Conservation (phyloP, 345 rosid genomes). For the Pistacia atlantica region DNA sequence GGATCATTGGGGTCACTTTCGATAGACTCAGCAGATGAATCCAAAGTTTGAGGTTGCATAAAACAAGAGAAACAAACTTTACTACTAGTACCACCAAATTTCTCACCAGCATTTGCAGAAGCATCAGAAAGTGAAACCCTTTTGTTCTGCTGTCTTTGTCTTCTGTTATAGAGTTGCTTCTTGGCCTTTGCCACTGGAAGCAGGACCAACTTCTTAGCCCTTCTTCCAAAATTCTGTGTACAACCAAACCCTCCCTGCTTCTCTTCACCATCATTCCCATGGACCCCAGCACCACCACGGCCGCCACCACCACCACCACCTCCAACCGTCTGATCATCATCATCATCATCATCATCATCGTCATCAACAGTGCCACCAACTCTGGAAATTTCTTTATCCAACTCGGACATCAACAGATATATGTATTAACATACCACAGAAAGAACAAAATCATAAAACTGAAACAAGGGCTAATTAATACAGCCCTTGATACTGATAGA, state of each 20-base stretch:
- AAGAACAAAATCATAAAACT: background rate
- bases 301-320: slow-evolving; percentile 2
- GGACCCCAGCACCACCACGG: slow-evolving; percentile 11
- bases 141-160: background rate
- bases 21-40: slow-evolving; percentile 37
- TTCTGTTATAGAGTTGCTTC: slow-evolving; percentile 4
- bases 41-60: slow-evolving; percentile 35
- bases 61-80: slow-evolving; percentile 38
- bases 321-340: background rate
- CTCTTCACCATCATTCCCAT: background rate
- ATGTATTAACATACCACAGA: background rate
- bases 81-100: background rate
- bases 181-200: slow-evolving; percentile 22
- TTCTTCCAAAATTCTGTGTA: slow-evolving; percentile 7
- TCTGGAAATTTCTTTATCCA: slow-evolving; percentile 3
- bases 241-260: slow-evolving; percentile 7
- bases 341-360: background rate
- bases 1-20: slow-evolving; percentile 56
- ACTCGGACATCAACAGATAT: slow-evolving; percentile 24
- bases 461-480: background rate
- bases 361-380: background rate
- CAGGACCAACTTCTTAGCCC: slow-evolving; percentile 21
- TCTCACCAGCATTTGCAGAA: slow-evolving; percentile 18
- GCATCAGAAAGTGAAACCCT: slow-evolving; percentile 11
- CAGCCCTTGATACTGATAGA: background rate